These are phyloP conservation scores for Entonaema liquescens DNA, from an alignment of 495 filamentous ascomycete species.

Conservation along the genomic window DNA sequence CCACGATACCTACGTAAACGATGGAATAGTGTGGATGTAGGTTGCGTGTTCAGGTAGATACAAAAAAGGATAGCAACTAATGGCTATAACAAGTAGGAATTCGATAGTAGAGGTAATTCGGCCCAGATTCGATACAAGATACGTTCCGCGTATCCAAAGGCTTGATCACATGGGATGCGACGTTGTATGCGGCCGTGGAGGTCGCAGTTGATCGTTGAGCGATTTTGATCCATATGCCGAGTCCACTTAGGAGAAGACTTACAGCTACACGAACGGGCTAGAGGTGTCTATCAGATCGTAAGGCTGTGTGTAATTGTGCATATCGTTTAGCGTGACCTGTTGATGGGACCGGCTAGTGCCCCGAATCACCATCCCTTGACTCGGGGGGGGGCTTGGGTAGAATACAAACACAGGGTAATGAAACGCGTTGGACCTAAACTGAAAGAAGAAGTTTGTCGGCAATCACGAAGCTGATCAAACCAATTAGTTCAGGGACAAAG, in stretches of 20 bases:
- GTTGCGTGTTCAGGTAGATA: neutral
- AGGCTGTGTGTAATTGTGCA: slow-evolving; percentile 14
- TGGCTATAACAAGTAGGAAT: slow-evolving; percentile 1
- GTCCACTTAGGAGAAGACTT: slow-evolving; percentile 31
- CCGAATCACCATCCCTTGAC: slow-evolving; percentile 9
- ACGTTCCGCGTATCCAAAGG: slow-evolving; percentile 48
- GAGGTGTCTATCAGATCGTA: slow-evolving; percentile 1
- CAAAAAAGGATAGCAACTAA: slow-evolving; percentile 5
- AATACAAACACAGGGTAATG: slow-evolving; percentile 15
- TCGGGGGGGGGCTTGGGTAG: neutral
- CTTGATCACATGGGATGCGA: slow-evolving; percentile 44
- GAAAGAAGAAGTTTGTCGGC: slow-evolving; percentile 1
- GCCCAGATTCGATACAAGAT: slow-evolving; percentile 48
- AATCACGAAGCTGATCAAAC: too few species aligned
- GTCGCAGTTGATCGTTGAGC: slow-evolving; percentile 40
- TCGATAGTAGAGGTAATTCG: slow-evolving; percentile 26
- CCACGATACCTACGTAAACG: neutral
- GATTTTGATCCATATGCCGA: slow-evolving; percentile 43
- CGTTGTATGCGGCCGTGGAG: slow-evolving; percentile 47
- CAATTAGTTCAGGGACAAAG: neutral
- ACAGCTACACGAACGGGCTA: neutral
- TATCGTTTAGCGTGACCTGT: neutral
- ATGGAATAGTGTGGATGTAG: neutral
- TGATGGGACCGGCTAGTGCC: slow-evolving; percentile 9
- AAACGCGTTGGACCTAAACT: slow-evolving; percentile 25